These are phyloP conservation scores for Porcisia hertigi DNA, from an alignment of 208 protist genomes.

Conservation along the genomic window DNA sequence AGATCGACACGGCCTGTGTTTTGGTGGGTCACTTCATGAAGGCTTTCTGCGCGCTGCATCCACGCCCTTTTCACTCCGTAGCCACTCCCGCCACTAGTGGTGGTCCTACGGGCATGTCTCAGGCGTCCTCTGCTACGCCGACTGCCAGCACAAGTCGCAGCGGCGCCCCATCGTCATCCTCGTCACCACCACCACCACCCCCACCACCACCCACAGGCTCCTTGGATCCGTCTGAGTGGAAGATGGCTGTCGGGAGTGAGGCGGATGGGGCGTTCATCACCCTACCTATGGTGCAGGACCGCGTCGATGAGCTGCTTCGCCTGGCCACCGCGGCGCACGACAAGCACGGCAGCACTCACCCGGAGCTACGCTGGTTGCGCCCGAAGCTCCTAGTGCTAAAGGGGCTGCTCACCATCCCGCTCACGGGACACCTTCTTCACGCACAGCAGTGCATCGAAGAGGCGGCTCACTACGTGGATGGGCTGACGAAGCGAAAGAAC, in stretches of 20 bases:
- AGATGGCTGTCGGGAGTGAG: slow-evolving; percentile 37
- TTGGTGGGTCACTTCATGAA: slow-evolving; percentile 79
- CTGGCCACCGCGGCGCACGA: slow-evolving; percentile 37
- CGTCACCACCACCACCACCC: neutral
- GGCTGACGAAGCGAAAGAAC: slow-evolving; percentile 38
- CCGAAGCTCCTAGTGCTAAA: slow-evolving; percentile 83
- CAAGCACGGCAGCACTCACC: slow-evolving; percentile 30
- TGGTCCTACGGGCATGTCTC: neutral
- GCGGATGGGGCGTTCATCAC: slow-evolving; percentile 34
- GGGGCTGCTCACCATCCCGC: slow-evolving; percentile 63
- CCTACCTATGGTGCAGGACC: slow-evolving; percentile 55
- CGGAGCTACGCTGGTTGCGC: slow-evolving; percentile 62
- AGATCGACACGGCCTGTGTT: slow-evolving; percentile 76
- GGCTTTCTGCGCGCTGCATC: slow-evolving; percentile 71
- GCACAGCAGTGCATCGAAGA: slow-evolving; percentile 51
- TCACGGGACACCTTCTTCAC: slow-evolving; percentile 67
- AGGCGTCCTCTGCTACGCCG: neutral
- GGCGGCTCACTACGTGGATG: slow-evolving; percentile 55
- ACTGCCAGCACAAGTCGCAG: neutral
- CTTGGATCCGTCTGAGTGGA: slow-evolving; percentile 31
- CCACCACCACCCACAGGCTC: neutral
- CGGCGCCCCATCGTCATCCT: neutral
- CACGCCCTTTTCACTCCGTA: slow-evolving; percentile 55
- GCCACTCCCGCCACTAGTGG: slow-evolving; percentile 12
- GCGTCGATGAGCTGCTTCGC: slow-evolving; percentile 65